Evolutionary conservation across 257 asterid species (phyloP).

Genomic region (Lycium ferocissimum): DNA sequence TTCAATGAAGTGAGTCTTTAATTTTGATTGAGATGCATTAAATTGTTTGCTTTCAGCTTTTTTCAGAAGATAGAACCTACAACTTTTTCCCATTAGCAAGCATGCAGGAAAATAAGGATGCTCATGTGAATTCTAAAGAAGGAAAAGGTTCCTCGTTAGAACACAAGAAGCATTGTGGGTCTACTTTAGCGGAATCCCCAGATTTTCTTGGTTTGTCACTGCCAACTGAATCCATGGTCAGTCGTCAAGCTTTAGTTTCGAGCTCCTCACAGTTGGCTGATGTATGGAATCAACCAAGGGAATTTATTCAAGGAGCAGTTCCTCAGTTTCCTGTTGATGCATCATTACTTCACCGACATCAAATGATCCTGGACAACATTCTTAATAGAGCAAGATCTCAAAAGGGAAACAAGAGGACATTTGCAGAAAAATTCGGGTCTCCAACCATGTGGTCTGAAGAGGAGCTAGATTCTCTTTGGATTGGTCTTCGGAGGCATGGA

Average conservation of each 20-base stretch:
- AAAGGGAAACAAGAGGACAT: slow-evolving; percentile 46
- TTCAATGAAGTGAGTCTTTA: slow-evolving; percentile 12
- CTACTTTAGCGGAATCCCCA: slow-evolving; percentile 41
- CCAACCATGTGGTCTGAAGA: slow-evolving; percentile 70
- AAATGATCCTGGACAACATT: slow-evolving; percentile 57
- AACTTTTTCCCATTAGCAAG: slow-evolving; percentile 39
- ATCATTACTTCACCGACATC: slow-evolving; percentile 51
- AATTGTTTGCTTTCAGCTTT: slow-evolving; percentile 54
- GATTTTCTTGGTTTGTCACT: slow-evolving; percentile 44
- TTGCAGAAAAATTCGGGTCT: slow-evolving; percentile 44
- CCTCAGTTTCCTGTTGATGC: slow-evolving; percentile 43
- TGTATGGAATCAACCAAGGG: slow-evolving; percentile 46
- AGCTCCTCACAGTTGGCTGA: slow-evolving; percentile 44
- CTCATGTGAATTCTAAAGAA: slow-evolving; percentile 37
- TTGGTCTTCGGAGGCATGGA: slow-evolving; percentile 78
- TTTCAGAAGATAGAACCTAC: slow-evolving; percentile 53
- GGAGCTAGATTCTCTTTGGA: slow-evolving; percentile 77
- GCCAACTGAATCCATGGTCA: slow-evolving; percentile 41
- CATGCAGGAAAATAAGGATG: slow-evolving; percentile 31
- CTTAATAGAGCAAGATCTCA: slow-evolving; percentile 53
- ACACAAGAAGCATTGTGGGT: slow-evolving; percentile 31
- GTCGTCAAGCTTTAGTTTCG: slow-evolving; percentile 33
- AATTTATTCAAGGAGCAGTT: slow-evolving; percentile 39
- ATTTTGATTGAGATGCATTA: slow-evolving; percentile 22
- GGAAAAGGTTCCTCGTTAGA: slow-evolving; percentile 19